phyloP scores from a whole-genome alignment of 208 protist genomes.

The Wallacemonas rigidus region DNA sequence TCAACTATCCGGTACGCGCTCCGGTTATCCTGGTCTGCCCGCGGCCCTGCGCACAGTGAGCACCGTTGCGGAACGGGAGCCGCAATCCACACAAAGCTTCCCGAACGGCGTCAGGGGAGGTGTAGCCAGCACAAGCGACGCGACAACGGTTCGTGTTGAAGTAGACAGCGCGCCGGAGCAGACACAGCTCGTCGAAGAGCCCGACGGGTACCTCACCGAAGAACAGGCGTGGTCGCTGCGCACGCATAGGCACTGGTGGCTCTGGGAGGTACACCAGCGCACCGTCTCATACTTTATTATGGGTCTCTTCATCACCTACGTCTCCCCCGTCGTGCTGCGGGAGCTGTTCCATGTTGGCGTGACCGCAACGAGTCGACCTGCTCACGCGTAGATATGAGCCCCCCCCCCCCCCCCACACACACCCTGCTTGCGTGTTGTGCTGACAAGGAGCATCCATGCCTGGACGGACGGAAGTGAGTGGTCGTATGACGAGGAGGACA shows the following conservation, averaged over 20 bases:
- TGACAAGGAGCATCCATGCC: no score
- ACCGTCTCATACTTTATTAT: slow-evolving; percentile 52
- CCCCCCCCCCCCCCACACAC: no score
- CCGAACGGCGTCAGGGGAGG: not conserved
- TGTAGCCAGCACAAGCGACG: not conserved
- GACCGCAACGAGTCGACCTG: not conserved
- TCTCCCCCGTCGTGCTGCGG: slow-evolving; percentile 43
- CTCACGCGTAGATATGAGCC: no score
- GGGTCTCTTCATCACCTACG: slow-evolving; percentile 43
- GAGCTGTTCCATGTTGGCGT: slow-evolving; percentile 29
- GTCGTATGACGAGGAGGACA: no score
- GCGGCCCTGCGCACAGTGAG: slow-evolving; percentile 9
- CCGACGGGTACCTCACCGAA: slow-evolving; percentile 40
- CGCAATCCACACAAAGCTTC: not conserved
- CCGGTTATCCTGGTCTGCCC: not conserved
- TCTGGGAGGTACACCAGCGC: slow-evolving; percentile 66
- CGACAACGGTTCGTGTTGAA: slow-evolving; percentile 9
- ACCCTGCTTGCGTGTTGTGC: no score
- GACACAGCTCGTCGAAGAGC: slow-evolving; percentile 23
- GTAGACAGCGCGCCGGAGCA: not conserved
- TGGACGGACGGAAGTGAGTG: no score
- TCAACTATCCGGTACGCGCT: not conserved
- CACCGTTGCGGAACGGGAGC: not conserved
- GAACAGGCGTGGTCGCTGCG: slow-evolving; percentile 59
- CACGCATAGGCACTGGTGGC: slow-evolving; percentile 72